Percentiles rank a stretch among this genome's conserved stretches.
These are phyloP conservation scores for Metschnikowia vanudenii DNA, from an alignment of 805 yeast genomes.

Conservation along the genomic window DNA sequence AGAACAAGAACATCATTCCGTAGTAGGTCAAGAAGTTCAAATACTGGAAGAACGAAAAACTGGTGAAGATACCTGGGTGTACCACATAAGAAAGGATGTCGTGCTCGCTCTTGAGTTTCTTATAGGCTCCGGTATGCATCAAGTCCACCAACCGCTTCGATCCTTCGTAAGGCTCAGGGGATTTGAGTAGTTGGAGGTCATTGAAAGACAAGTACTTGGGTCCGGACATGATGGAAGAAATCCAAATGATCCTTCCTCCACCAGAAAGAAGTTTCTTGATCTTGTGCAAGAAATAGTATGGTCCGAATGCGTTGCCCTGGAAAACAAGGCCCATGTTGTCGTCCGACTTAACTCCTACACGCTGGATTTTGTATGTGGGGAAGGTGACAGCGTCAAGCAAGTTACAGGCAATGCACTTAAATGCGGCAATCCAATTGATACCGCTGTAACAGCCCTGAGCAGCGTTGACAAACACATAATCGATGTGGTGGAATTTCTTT, in stretches of 20 bases:
- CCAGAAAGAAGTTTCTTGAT: conserved; percentile 54
- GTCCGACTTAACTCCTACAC: conserved; percentile 66
- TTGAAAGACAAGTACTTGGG: conserved; percentile 70
- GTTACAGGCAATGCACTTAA: conserved; percentile 57
- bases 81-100: conserved; percentile 73
- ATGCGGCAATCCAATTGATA: conserved; percentile 81
- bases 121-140: conserved; percentile 70
- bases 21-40: conserved; percentile 76
- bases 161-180: conserved; percentile 80
- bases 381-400: conserved; percentile 85
- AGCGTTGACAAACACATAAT: conserved; percentile 82
- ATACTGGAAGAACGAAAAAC: conserved; percentile 73
- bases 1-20: conserved; percentile 84
- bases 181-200: conserved; percentile 68
- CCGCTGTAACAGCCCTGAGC: conserved; percentile 88
- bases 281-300: conserved; percentile 77
- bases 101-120: conserved; percentile 42
- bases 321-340: conserved; percentile 88
- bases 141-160: conserved; percentile 86
- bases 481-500: conserved; percentile 63
- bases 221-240: conserved; percentile 78
- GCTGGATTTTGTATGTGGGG: conserved; percentile 84
- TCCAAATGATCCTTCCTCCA: conserved; percentile 78
- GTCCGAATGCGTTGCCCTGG: conserved; percentile 96
- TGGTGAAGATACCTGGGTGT: conserved; percentile 93